Percentiles rank a stretch among this genome's conserved stretches.
Conservation (phyloP, 2,329 filamentous ascomycete genomes). For the Albophoma yamanashiensis region DNA sequence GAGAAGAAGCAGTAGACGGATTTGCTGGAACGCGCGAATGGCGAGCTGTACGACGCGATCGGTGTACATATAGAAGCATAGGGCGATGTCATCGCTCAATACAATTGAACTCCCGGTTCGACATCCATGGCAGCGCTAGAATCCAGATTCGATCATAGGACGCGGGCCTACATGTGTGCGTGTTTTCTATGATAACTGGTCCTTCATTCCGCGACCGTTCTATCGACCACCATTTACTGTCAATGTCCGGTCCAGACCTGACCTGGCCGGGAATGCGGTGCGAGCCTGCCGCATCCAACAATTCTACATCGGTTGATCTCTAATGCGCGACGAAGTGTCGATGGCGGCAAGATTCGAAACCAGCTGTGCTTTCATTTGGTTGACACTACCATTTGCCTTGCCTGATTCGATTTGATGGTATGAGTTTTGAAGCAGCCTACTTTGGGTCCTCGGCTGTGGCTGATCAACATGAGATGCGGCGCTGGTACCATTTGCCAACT, state of each 20-base stretch:
- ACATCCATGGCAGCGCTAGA: too few species aligned
- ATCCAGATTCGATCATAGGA: too few species aligned
- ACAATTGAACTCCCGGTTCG: neutral
- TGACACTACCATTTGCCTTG: neutral
- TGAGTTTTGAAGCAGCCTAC: neutral
- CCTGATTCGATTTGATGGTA: neutral
- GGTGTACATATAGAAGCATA: constrained; percentile 20
- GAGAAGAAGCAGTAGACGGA: constrained; percentile 28
- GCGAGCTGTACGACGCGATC: constrained; percentile 17
- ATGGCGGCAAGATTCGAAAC: too few species aligned
- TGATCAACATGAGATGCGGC: neutral
- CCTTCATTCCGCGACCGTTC: too few species aligned
- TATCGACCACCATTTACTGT: neutral
- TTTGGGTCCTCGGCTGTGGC: neutral
- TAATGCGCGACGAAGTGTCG: neutral
- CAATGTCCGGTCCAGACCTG: neutral
- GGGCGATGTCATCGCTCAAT: neutral
- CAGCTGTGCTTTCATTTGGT: too few species aligned
- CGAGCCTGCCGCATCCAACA: neutral
- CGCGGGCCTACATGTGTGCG: neutral
- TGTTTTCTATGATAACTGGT: too few species aligned
- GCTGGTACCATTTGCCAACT: neutral
- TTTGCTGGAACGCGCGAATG: constrained; percentile 6
- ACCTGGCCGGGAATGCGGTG: neutral
- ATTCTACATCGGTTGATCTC: neutral